Evolutionary conservation across 257 asterid genomes (phyloP).

Genomic region (Asclepias syriaca): DNA sequence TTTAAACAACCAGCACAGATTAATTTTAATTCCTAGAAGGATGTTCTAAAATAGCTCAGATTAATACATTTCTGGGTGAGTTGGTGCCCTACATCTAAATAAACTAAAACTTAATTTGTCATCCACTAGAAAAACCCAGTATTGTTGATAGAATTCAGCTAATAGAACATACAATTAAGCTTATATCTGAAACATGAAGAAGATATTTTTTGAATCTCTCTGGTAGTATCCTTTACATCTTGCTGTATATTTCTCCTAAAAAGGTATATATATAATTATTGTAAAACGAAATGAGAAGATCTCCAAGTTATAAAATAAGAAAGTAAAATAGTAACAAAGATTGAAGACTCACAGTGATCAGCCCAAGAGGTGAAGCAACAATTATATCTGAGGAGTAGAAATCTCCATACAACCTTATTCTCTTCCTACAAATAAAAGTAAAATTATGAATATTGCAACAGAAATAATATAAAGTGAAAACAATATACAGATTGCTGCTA

Average conservation of each 20-base stretch:
- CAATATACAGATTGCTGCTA: not conserved
- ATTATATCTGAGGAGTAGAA: slow-evolving; percentile 89
- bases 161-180: not conserved
- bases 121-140: not conserved
- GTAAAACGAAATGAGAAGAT: not conserved
- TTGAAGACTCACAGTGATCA: slow-evolving; percentile 62
- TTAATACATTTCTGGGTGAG: not conserved
- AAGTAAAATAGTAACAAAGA: not conserved
- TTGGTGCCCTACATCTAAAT: not conserved
- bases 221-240: not conserved
- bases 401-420: slow-evolving; percentile 62
- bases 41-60: not conserved
- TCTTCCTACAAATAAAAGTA: slow-evolving; percentile 43
- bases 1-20: not conserved
- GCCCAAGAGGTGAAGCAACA: slow-evolving; percentile 90
- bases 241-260: not conserved
- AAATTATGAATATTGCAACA: not conserved
- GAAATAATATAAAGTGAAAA: not conserved
- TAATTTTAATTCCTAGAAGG: not conserved
- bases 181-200: not conserved
- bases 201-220: not conserved
- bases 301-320: not conserved
- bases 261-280: not conserved
- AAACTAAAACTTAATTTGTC: not conserved
- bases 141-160: not conserved